Evolutionary conservation across 1,284 basidiomycete genomes (phyloP), one percentile per base, ranked within the genome.

Genomic region (Trametes polyzona): DNA sequence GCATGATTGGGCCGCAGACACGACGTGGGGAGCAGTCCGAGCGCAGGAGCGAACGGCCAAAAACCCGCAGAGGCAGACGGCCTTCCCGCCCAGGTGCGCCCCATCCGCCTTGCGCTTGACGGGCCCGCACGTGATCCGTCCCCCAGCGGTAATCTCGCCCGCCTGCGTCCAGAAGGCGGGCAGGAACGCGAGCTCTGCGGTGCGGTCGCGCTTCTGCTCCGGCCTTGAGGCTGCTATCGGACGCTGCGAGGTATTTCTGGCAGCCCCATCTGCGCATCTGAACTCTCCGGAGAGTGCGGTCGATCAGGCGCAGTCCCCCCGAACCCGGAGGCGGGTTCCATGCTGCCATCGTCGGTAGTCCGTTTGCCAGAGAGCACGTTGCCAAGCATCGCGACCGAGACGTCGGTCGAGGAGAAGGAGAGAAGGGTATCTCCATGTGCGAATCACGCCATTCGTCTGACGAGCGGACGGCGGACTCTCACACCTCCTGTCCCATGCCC

Each of bases 11-110:
- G 56, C 48, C 61, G 48, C 37, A 46, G 42, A 56, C 44, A 41
- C 52, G 37, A 41, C 58, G 48, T 44, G 52, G 35, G 10, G 53
- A 52, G 47, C 41, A 47, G 47, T 30, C 37, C 55, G 60, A 59
- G 23, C 33, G 52, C 36, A 54, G 44, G 58, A 64, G 58, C 72
- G 70, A 73, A 73, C 72, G 66, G 72, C 72, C 64, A 73, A 73
- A 72, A 72, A 66, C 66, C 69, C 72, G 69, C 72, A 73, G 27
- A 17, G 48, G 37, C 56, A 58, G 59, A 56, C 58, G 11, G 50
- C 29, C 12, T 50, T 42, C 42, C 41, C 30, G 30, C 26, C 44
- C 52, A 40, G 33, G 24, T 21, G 12, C 52, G 21, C 30, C 40
- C 42, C 57, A 55, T 49, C 62, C 57, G 55, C 56, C 41, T 23